Evolutionary conservation across 2,329 filamentous ascomycete species (phyloP), one percentile per base, ranked within the genome.

Genomic region (Triangularia setosa): DNA sequence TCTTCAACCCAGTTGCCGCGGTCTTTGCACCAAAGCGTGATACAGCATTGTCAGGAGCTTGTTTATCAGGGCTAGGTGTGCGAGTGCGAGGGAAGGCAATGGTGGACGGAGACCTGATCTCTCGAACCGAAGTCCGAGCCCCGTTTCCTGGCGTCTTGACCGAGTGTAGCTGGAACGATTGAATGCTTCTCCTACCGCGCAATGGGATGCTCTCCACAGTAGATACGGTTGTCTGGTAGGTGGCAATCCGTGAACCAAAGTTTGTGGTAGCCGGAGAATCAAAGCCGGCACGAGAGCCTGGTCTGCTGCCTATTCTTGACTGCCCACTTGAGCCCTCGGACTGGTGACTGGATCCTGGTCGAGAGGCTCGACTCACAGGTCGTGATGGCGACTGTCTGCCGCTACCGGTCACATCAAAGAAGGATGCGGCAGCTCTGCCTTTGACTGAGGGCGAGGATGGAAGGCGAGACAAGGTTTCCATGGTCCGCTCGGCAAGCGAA

Each of bases 401-500:
- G 6, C 83, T 80, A 64, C 84, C 84, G n/a, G 87, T 81, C 1
- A 81, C 77, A 58, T 87, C 87, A 73, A 91, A 95, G 75, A 96
- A 93, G 62, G 85, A 87, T 0, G 91, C 92, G 8, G 84, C 80
- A 14, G 53, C 62, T 61, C 87, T 86, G 64, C 86, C 86, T 60
- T 83, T 85, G 55, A 90, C 76, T 0, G 85, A 86, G 4, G 93
- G 93, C 0, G 93, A 95, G 0, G 91, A 87, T 0, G 93, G 91
- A 28, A 97, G 80, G 56, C 87, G 85, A 2, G 92, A 84, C 5
- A 97, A 79, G 0, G 92, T 96, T 74, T 96, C 92, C 52, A 96
- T 88, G 0, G 93, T 96, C 64, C 94, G 83, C 71, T 97, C 93
- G 0, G 90, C 87, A 3, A 97, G 80, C 0, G 91, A 93, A 60